Evolutionary conservation across 2,329 filamentous ascomycete genomes (phyloP), one percentile per base, ranked within the genome.

Genomic region (Myrmaecium sp.): DNA sequence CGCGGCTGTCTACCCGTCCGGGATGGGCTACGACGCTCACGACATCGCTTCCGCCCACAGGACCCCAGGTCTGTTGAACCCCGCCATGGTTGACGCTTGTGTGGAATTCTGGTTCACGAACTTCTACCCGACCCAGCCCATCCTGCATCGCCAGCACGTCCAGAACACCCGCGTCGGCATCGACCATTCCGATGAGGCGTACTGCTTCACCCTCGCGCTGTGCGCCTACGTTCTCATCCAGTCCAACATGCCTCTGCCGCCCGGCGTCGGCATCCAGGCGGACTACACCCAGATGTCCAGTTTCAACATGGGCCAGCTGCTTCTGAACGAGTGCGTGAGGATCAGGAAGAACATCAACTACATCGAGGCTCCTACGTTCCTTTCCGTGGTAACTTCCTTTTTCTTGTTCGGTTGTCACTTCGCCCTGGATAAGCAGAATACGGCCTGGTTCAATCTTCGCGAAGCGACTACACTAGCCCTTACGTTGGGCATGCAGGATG

Each of bases 71-170:
- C 46, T 72, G 47, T 37, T 62, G 42, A 44, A 57, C 44, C 44
- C 55, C 52, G 42, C 60, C 52, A 35, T 69, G 51, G 44, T 66
- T 41, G 47, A 58, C 22, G 47, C 46, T 28, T 72, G 67, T 41
- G 54, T 73, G 31, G 66, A 73, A 23, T 66, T 67, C 34, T 74
- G 67, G 49, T 68, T 71, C 47, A 53, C 59, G 37, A 59, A 71
- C 41, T 60, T 74, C 28, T 74, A 74, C 36, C 66, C 68, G n/a
- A 68, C 68, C 27, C 68, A 71, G 54, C 69, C 69, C 1, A 57
- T 74, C 4, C 46, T 74, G 5, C 63, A 71, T 35, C 54, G 54
- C 20, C 47, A 54, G 32, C 51, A 49, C 27, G 50, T 60, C 28
- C 66, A 67, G 41, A 64, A 69, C 23, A 55, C 55, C 6, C 53